Base-by-base conservation (phyloP, 2,329 filamentous ascomycete genomes). In the Aspergillus pseudotamarii region DNA sequence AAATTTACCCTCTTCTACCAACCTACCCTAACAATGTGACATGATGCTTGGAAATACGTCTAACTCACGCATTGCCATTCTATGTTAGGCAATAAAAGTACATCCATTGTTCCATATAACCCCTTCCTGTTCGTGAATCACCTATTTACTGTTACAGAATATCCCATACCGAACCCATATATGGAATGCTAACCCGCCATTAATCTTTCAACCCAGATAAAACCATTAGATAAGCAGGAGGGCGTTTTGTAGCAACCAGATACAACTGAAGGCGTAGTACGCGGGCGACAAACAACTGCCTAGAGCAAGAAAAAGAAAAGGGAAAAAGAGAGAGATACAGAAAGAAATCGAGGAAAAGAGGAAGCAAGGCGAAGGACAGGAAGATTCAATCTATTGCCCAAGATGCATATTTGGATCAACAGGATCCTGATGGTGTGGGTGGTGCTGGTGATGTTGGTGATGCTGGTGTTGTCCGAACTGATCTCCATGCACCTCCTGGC, bases 401-500 rank as follows among this genome's bases (percentile, higher is more conserved):
- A 75, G 48, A 58, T 78, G 76, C 71, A 79, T 75, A 11, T 73
- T 74, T 16, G 73, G 75, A 64, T 78, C 75, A 50, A 79, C 66
- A 12, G 74, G 71, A 53, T 75, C 73, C 45, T 71, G 71, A 45
- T 75, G 73, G 43, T 75, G 60, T 23, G 23, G 32, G 51, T 55
- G 51, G 14, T 55, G 51, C 50, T 43, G 56, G 32, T 75, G 63
- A 10, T 60, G 63, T 30, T 72, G 71, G 38, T 76, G 75, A 34
- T 76, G 71, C 59, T 74, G 73, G 28, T 72, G 72, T 58, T 76
- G 69, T 36, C 67, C 67, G n/a, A 74, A 76, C 16, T 73, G 70
- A 23, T 78, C 77, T 12, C 76, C 75, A 58, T 80, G 78, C 16
- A 78, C 76, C 61, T 80, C 79, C 64, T 80, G 77, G 16, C 74